A percentile compares a stretch with the other conserved stretches of the same genome.
phyloP scores from a whole-genome alignment of 2,329 filamentous ascomycete genomes.

The Cercospora sp. region DNA sequence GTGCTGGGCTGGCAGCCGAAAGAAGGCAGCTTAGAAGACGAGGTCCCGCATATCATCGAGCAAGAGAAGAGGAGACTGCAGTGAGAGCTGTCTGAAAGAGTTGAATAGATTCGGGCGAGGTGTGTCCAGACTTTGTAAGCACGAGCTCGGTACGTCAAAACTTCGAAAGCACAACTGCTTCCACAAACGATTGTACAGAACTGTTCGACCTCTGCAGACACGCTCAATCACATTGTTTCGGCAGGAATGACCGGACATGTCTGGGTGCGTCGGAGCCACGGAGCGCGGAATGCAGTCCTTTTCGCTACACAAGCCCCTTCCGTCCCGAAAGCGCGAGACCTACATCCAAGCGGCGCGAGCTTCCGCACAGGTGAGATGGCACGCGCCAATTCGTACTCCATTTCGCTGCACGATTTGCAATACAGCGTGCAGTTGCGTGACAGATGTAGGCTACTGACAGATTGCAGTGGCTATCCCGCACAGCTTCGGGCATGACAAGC shows the following conservation, averaged over 20 bases:
- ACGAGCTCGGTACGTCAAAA: neutral
- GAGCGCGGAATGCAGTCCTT: neutral
- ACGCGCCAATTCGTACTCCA: conserved; percentile 1
- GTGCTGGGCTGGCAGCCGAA: conserved; percentile 62
- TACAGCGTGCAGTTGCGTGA: neutral
- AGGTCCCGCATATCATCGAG: conserved; percentile 36
- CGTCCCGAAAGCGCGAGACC: conserved; percentile 1
- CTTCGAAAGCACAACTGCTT: neutral
- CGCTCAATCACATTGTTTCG: conserved; percentile 1
- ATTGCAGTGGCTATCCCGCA: neutral
- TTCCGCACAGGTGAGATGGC: neutral
- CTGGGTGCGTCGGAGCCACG: neutral
- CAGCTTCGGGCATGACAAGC: neutral
- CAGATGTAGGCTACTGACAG: neutral
- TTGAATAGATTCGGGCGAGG: neutral
- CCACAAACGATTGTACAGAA: neutral
- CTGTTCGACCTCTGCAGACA: neutral
- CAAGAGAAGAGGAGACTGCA: conserved; percentile 34
- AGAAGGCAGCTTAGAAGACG: conserved; percentile 31
- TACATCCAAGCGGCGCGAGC: neutral
- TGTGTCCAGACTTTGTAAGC: neutral
- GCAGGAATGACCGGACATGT: conserved; percentile 10
- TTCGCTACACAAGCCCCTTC: conserved; percentile 13
- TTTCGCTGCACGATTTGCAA: neutral
- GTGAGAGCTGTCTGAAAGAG: neutral